phyloP scores from a whole-genome alignment of 805 yeast genomes.

The Lipomyces spencermartinsiae region DNA sequence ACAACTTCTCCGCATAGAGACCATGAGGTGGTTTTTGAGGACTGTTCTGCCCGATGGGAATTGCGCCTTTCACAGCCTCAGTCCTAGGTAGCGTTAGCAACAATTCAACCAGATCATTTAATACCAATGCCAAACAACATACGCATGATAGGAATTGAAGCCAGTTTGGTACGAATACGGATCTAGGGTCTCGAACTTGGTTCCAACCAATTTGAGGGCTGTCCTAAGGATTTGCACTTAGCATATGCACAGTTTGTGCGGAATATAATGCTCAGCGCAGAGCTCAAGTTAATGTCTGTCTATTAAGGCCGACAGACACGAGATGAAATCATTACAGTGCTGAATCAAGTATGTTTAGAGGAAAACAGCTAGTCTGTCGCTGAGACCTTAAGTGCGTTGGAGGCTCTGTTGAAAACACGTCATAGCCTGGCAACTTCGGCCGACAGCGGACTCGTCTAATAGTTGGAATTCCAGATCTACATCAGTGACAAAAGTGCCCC shows the following conservation, averaged over 20 bases:
- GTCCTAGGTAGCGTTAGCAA: constrained; percentile 14
- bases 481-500: too few relatives aligned
- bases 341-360: too few relatives aligned
- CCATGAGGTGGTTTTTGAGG: constrained; percentile 41
- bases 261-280: not conserved
- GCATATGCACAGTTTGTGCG: not conserved
- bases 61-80: constrained; percentile 41
- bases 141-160: constrained; percentile 41
- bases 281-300: not conserved
- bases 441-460: too few relatives aligned
- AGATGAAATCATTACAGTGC: too few relatives aligned
- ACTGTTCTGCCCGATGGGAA: constrained; percentile 41
- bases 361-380: too few relatives aligned
- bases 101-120: not conserved
- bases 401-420: too few relatives aligned
- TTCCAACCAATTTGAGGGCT: not conserved
- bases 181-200: constrained; percentile 35
- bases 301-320: too few relatives aligned
- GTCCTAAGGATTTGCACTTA: not conserved
- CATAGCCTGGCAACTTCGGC: too few relatives aligned
- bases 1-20: constrained; percentile 42
- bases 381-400: too few relatives aligned
- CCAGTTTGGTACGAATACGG: constrained; percentile 40
- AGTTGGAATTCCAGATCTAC: too few relatives aligned
- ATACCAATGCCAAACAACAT: not conserved